These are phyloP conservation scores for Penicillium herquei DNA, from an alignment of 495 filamentous ascomycete genomes.

Conservation along the genomic window DNA sequence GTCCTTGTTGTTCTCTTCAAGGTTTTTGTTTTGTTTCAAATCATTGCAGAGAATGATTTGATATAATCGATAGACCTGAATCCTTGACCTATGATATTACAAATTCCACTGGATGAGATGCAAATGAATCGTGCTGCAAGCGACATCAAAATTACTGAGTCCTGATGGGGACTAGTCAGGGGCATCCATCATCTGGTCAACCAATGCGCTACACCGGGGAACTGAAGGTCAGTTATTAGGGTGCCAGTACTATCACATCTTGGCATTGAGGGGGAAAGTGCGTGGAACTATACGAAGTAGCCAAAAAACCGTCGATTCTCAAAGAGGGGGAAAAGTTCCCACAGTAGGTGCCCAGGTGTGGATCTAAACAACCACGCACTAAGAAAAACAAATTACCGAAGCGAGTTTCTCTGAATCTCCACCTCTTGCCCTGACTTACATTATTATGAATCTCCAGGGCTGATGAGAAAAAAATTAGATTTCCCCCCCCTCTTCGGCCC, in stretches of 20 bases:
- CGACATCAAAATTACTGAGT: slow-evolving; percentile 5
- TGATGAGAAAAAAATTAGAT: no score
- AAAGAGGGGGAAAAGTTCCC: background rate
- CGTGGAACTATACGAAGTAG: background rate
- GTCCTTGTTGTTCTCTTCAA: background rate
- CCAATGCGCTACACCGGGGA: slow-evolving; percentile 16
- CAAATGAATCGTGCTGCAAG: background rate
- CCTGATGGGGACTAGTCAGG: slow-evolving; percentile 19
- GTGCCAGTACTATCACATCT: slow-evolving; percentile 2
- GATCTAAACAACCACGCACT: background rate
- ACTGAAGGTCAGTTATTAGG: slow-evolving; percentile 8
- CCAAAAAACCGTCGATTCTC: no score
- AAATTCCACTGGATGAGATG: background rate
- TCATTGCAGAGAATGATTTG: background rate
- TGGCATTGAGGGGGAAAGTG: background rate
- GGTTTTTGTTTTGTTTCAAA: background rate
- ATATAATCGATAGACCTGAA: background rate
- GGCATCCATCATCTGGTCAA: slow-evolving; percentile 6
- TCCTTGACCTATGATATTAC: background rate
- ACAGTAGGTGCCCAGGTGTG: background rate
- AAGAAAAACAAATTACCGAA: background rate
- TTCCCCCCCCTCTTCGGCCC: background rate
- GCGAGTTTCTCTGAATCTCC: background rate
- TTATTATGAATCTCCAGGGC: no score
- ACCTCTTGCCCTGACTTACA: background rate